phyloP scores from a whole-genome alignment of 352 stramenopile genomes.

The Globisporangium paddicum region DNA sequence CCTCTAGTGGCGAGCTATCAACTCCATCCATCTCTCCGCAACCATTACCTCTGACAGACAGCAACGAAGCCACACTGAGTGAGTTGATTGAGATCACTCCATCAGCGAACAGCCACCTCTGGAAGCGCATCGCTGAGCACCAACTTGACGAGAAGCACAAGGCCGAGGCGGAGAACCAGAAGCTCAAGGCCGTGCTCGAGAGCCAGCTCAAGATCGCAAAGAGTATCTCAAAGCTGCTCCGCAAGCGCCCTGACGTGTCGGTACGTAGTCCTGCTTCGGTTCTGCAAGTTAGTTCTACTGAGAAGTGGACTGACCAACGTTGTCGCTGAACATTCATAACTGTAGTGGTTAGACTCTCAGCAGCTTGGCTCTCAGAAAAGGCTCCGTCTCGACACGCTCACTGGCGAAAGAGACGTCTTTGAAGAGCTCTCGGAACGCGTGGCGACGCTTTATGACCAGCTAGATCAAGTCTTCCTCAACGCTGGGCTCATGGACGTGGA shows the following conservation, averaged over 20 bases:
- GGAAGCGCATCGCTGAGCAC: constrained; percentile 24
- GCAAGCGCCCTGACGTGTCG: constrained; percentile 18
- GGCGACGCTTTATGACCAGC: neutral
- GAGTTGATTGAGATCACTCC: too few species aligned
- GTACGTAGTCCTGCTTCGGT: too few species aligned
- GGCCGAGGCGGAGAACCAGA: constrained; percentile 17
- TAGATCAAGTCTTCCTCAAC: neutral
- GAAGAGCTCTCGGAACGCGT: neutral
- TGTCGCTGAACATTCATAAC: neutral
- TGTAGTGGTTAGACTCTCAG: neutral
- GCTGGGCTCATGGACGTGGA: neutral
- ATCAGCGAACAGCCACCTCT: constrained; percentile 4
- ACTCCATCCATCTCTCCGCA: too few species aligned
- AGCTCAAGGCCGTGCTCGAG: constrained; percentile 22
- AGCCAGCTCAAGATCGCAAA: constrained; percentile 41
- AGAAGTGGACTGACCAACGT: neutral
- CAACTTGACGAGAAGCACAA: constrained; percentile 9
- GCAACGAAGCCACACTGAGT: too few species aligned
- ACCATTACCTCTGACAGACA: too few species aligned
- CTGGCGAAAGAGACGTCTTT: neutral
- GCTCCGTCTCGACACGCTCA: neutral
- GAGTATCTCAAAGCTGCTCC: constrained; percentile 40
- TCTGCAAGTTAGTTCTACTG: neutral
- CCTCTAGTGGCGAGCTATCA: too few species aligned
- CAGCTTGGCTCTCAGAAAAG: neutral